phyloP scores from a whole-genome alignment of 192 early-diverging fungal genomes.

The Coemansia biformis region DNA sequence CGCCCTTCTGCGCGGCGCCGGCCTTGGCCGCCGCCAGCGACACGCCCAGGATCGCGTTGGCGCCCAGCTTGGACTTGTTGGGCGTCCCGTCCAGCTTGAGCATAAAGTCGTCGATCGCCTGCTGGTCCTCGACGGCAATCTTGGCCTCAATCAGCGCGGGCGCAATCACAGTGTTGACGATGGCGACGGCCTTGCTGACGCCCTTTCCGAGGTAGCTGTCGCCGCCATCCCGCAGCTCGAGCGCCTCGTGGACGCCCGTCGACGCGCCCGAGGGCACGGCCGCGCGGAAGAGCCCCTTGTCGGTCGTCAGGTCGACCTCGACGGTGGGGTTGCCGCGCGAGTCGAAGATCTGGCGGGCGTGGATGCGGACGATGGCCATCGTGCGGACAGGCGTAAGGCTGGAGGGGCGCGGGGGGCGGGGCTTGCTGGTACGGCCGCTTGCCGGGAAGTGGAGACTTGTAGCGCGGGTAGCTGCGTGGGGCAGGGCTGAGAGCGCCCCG shows the following conservation, averaged over 20 bases:
- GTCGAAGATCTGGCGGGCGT: constrained; percentile 98
- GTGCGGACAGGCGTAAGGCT: neutral
- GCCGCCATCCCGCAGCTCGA: constrained; percentile 93
- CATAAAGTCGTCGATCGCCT: constrained; percentile 84
- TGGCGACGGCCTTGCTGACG: constrained; percentile 83
- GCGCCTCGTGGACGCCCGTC: constrained; percentile 97
- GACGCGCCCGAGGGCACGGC: constrained; percentile 98
- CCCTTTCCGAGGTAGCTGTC: constrained; percentile 92
- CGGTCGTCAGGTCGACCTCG: constrained; percentile 95
- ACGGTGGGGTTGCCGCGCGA: constrained; percentile 99
- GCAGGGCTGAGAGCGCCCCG: too few relatives aligned
- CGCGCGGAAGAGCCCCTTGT: constrained; percentile 91
- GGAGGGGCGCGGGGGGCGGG: too few relatives aligned
- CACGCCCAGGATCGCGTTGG: constrained; percentile 98
- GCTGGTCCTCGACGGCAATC: constrained; percentile 82
- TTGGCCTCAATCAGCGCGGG: constrained; percentile 76
- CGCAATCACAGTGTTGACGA: constrained; percentile 87
- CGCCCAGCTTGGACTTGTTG: constrained; percentile 95
- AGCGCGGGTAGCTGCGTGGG: too few relatives aligned
- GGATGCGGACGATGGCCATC: constrained; percentile 70
- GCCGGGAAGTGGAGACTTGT: too few relatives aligned
- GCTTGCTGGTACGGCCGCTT: too few relatives aligned
- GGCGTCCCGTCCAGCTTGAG: constrained; percentile 87
- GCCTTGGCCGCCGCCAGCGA: constrained; percentile 94
- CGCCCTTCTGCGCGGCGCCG: constrained; percentile 88